phyloP scores from a whole-genome alignment of 345 rosid genomes.

The Eucalyptus globulus region DNA sequence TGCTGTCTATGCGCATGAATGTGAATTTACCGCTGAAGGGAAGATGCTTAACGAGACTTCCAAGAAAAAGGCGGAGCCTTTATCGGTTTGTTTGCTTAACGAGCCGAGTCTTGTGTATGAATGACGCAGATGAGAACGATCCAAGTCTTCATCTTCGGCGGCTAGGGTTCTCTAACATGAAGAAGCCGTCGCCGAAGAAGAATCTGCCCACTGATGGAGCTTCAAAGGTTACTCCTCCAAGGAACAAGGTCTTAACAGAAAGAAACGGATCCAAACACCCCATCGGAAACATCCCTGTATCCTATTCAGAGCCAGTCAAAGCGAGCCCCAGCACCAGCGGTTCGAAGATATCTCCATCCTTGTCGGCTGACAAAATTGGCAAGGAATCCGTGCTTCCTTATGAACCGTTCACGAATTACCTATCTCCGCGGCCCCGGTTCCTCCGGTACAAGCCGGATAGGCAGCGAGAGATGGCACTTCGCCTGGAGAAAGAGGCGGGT shows the following conservation, averaged over 20 bases:
- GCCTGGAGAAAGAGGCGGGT: background rate
- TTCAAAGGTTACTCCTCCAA: background rate
- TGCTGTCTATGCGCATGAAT: background rate
- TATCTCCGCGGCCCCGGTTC: slow-evolving; percentile 33
- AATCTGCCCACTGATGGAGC: background rate
- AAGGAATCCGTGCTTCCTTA: slow-evolving; percentile 3
- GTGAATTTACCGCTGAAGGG: background rate
- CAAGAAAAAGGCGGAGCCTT: background rate
- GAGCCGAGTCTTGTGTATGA: background rate
- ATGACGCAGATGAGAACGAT: slow-evolving; percentile 20
- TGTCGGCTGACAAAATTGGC: background rate
- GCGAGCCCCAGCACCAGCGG: background rate
- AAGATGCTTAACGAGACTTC: background rate
- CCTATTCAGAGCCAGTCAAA: background rate
- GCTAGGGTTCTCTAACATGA: background rate
- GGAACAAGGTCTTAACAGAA: slow-evolving; percentile 23
- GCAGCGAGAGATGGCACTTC: slow-evolving; percentile 11
- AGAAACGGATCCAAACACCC: slow-evolving; percentile 5
- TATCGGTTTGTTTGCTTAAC: background rate
- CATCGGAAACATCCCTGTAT: background rate
- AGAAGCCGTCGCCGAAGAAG: background rate
- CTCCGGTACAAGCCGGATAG: slow-evolving; percentile 28
- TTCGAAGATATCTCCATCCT: background rate
- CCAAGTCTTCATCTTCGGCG: background rate
- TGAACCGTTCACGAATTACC: slow-evolving; percentile 14